Evolutionary conservation across 257 asterid genomes (phyloP).

Genomic region (Cruciata laevipes): DNA sequence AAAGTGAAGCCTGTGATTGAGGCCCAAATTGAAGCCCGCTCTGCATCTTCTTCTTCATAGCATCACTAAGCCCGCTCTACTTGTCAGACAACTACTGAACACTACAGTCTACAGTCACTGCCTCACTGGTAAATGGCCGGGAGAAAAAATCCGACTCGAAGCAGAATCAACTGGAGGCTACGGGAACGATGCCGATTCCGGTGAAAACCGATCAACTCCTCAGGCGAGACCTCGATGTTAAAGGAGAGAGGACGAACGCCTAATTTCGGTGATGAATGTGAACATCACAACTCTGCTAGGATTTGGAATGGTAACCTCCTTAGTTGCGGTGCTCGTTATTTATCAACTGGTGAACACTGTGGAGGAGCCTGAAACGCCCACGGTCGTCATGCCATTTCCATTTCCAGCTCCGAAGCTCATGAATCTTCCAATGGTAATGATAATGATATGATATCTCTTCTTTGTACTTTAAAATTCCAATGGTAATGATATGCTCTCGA

Average conservation of each 20-base stretch:
- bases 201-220: conserved; percentile 24
- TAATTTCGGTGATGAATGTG: conserved; percentile 28
- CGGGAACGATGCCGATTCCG: conserved; percentile 15
- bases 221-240: conserved; percentile 28
- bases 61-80: too few relatives aligned
- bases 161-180: conserved; percentile 27
- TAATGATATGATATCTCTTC: neutral
- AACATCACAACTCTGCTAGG: conserved; percentile 27
- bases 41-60: too few relatives aligned
- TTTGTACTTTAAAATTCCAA: neutral
- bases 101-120: conserved; percentile 1
- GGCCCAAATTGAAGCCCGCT: too few relatives aligned
- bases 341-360: conserved; percentile 25
- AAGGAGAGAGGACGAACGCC: conserved; percentile 23
- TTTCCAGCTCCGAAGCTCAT: conserved; percentile 87
- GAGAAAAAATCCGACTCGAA: conserved; percentile 37
- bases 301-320: conserved; percentile 31
- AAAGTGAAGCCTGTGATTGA: too few relatives aligned
- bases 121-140: conserved; percentile 47
- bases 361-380: conserved; percentile 42
- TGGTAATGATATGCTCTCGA: neutral
- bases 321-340: conserved; percentile 32
- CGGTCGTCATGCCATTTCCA: conserved; percentile 84
- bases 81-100: too few relatives aligned
- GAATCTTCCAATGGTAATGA: conserved; percentile 80